Conservation (phyloP, 768 basidiomycete species). For the Termitomyces titanicus region DNA sequence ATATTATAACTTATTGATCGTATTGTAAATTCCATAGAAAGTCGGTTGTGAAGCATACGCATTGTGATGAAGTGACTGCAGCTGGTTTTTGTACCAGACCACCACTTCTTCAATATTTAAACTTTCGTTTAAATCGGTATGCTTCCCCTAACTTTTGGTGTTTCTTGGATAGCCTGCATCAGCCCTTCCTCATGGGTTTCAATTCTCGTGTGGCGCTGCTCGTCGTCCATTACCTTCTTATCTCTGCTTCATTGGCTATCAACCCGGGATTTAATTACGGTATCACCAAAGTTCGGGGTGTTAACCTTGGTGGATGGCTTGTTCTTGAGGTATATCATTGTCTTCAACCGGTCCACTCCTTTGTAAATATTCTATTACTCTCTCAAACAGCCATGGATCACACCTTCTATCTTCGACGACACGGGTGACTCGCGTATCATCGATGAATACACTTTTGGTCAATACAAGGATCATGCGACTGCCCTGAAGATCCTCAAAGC, state of each 20-base stretch:
- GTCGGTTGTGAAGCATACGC: no score
- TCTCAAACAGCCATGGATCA: slow-evolving; percentile 63
- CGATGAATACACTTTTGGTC: slow-evolving; percentile 79
- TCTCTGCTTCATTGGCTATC: slow-evolving; percentile 30
- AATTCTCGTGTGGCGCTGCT: not conserved
- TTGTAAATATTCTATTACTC: slow-evolving; percentile 5
- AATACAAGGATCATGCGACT: slow-evolving; percentile 46
- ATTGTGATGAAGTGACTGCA: no score
- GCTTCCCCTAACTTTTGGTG: no score
- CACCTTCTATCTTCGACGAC: slow-evolving; percentile 68
- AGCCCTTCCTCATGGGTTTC: not conserved
- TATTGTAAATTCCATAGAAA: no score
- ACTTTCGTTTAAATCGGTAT: no score
- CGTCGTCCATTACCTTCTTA: slow-evolving; percentile 25
- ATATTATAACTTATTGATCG: no score
- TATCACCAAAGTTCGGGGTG: slow-evolving; percentile 69
- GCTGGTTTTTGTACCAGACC: no score
- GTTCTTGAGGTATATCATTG: slow-evolving; percentile 36
- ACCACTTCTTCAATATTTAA: no score
- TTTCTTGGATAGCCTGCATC: not conserved
- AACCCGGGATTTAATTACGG: slow-evolving; percentile 69
- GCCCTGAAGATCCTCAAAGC: slow-evolving; percentile 46
- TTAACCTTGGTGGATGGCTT: slow-evolving; percentile 70
- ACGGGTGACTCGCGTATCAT: slow-evolving; percentile 56
- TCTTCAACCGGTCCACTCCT: not conserved